Evolutionary conservation across 1,284 basidiomycete genomes (phyloP), one percentile per base, ranked within the genome.

Genomic region (Hemileia vastatrix): DNA sequence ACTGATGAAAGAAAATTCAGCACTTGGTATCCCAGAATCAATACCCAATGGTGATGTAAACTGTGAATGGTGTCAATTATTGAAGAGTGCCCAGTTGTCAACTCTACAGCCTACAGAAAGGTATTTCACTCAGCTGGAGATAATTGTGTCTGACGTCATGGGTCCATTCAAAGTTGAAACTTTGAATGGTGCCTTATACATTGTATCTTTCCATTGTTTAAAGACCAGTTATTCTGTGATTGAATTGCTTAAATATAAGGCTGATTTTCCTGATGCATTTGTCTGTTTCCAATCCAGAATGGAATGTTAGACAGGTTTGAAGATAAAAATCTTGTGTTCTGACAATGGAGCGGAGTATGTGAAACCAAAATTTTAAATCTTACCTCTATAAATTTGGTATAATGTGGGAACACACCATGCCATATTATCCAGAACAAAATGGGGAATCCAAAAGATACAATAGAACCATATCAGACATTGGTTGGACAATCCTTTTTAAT

Each of bases 351-450:
- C 33, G 18, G 27, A 54, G n/a, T 54, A 24, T 40, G 6, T n/a
- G 21, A 3, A 18, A 2, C 3, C 3, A 31, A 5, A 4, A n/a
- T 2, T n/a, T 56, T 5, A 2, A 2, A 2, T 3, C 45, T 27
- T 56, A 45, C 21, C 6, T 47, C 11, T 31, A 27, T 18, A 6
- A 6, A 4, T 45, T 45, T 13, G 56, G 56, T n/a, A 57, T 49
- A 21, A 6, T 23, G 5, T 13, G 13, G 3, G 56, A 57, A 21
- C 1, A 45, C 3, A 18, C 24, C 4, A 4, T 57, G 3, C 23
- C 56, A 1, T 54, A 60, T 13, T 43, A 60, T 18, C 40, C 49
- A 3, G 40, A 53, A 6, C 58, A 60, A 33, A 60, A 60, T 23
- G 31, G 58, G 6, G 49, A 32, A 13, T 32, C 44, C 6, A 40